These are phyloP conservation scores for Candida anutae DNA, from an alignment of 1,139 yeast species.

Conservation along the genomic window DNA sequence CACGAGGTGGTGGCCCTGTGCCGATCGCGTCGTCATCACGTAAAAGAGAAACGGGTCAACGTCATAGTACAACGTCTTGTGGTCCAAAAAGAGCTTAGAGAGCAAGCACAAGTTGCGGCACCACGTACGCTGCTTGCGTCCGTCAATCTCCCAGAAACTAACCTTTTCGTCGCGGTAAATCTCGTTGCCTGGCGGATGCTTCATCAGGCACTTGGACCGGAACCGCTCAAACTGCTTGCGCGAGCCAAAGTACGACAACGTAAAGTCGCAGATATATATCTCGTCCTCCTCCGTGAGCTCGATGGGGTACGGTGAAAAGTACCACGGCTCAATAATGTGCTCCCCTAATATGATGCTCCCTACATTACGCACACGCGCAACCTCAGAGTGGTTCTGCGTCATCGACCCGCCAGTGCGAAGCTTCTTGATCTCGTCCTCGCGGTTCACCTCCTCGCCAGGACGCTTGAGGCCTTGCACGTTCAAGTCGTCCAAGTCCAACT, in stretches of 20 bases:
- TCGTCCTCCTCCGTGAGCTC: slow-evolving; percentile 89
- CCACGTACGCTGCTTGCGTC: slow-evolving; percentile 93
- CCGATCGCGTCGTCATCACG: slow-evolving; percentile 87
- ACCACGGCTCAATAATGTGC: slow-evolving; percentile 96
- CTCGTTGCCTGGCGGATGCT: slow-evolving; percentile 98
- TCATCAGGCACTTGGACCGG: slow-evolving; percentile 73
- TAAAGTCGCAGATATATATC: slow-evolving; percentile 85
- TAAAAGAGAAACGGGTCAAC: slow-evolving; percentile 95
- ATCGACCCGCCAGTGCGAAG: slow-evolving; percentile 91
- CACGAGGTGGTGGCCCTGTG: slow-evolving; percentile 86
- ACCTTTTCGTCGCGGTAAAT: slow-evolving; percentile 79
- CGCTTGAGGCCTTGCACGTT: slow-evolving; percentile 73
- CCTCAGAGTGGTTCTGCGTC: slow-evolving; percentile 87
- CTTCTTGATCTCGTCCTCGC: slow-evolving; percentile 90
- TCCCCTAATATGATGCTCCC: slow-evolving; percentile 76
- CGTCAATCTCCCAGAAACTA: slow-evolving; percentile 91
- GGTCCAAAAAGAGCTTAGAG: slow-evolving; percentile 85
- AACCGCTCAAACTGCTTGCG: slow-evolving; percentile 87
- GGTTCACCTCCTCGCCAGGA: slow-evolving; percentile 61
- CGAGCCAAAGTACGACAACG: slow-evolving; percentile 83
- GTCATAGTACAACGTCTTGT: slow-evolving; percentile 90
- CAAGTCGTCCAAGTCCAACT: slow-evolving; percentile 79
- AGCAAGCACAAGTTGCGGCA: slow-evolving; percentile 88
- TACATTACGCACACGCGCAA: slow-evolving; percentile 84
- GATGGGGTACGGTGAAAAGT: slow-evolving; percentile 93